Conservation (phyloP, 495 filamentous ascomycete species). For the Halenospora varia region DNA sequence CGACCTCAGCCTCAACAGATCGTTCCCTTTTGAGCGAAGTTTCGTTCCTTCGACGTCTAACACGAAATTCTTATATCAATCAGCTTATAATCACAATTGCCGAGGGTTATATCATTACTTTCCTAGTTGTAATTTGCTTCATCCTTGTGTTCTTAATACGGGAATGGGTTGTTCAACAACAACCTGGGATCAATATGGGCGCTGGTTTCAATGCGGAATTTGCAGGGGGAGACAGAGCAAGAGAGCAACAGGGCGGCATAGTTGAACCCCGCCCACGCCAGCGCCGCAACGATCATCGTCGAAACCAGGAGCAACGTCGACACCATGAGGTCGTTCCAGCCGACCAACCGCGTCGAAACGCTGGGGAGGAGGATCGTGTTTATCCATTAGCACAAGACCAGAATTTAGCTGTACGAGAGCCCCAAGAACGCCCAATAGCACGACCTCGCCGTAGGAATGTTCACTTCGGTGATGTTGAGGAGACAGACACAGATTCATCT, state of each 20-base stretch:
- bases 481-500: no score
- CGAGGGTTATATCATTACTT: conserved; percentile 90
- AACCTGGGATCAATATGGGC: conserved; percentile 69
- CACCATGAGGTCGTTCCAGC: no score
- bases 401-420: not conserved
- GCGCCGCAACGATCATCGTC: not conserved
- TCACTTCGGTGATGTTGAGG: conserved; percentile 11
- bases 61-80: conserved; percentile 69
- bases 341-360: not conserved
- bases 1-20: not conserved
- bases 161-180: conserved; percentile 98
- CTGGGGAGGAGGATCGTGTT: not conserved
- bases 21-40: conserved; percentile 67
- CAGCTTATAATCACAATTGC: conserved; percentile 75
- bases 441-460: conserved; percentile 19
- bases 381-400: not conserved
- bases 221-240: conserved; percentile 28
- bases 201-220: conserved; percentile 44
- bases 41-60: conserved; percentile 66
- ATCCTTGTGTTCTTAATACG: conserved; percentile 93
- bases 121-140: conserved; percentile 85
- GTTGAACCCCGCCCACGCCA: conserved; percentile 25
- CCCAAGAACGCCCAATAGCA: conserved; percentile 16
- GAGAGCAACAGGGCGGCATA: conserved; percentile 51
- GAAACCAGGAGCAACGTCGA: conserved; percentile 5